Conservation (phyloP, 1,284 basidiomycete genomes). For the Amylostereum areolatum region DNA sequence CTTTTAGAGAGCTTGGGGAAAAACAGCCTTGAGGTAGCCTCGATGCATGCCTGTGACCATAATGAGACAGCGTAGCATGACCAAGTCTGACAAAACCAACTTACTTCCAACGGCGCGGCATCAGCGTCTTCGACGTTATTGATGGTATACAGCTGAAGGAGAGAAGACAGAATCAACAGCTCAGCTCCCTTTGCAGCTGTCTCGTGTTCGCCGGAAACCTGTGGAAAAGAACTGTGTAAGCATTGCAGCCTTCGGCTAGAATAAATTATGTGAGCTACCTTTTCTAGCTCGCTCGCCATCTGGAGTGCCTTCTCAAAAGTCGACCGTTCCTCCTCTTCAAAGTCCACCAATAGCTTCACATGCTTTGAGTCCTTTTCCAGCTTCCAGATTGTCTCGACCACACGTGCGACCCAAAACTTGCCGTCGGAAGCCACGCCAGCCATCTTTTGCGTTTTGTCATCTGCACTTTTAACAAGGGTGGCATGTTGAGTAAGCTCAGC, state of each 20-base stretch:
- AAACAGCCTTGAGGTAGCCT: slow-evolving; percentile 49
- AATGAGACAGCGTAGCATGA: no score
- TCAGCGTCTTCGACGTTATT: slow-evolving; percentile 45
- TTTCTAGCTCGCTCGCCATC: slow-evolving; percentile 39
- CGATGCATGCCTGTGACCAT: slow-evolving; percentile 40
- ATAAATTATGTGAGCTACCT: slow-evolving; percentile 28
- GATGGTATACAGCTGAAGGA: slow-evolving; percentile 60
- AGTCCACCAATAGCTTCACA: slow-evolving; percentile 47
- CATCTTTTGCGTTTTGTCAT: slow-evolving; percentile 46
- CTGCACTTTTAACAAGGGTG: slow-evolving; percentile 42
- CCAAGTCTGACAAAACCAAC: no score
- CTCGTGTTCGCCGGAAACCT: slow-evolving; percentile 42
- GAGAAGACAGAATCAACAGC: slow-evolving; percentile 63
- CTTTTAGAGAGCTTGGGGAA: slow-evolving; percentile 27
- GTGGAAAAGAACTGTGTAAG: not conserved
- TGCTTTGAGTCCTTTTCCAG: slow-evolving; percentile 72
- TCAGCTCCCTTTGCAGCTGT: slow-evolving; percentile 62
- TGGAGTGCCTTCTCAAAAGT: slow-evolving; percentile 43
- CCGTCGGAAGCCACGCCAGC: slow-evolving; percentile 66
- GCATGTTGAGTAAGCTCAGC: slow-evolving; percentile 68
- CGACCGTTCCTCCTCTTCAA: slow-evolving; percentile 52
- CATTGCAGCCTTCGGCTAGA: not conserved
- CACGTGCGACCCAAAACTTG: slow-evolving; percentile 75
- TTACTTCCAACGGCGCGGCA: slow-evolving; percentile 22
- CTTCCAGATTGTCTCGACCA: slow-evolving; percentile 52